A percentile compares a stretch with the other conserved stretches of the same genome.
These are phyloP conservation scores for Acrocalymma vagum DNA, from an alignment of 2,329 filamentous ascomycete genomes.

Conservation along the genomic window DNA sequence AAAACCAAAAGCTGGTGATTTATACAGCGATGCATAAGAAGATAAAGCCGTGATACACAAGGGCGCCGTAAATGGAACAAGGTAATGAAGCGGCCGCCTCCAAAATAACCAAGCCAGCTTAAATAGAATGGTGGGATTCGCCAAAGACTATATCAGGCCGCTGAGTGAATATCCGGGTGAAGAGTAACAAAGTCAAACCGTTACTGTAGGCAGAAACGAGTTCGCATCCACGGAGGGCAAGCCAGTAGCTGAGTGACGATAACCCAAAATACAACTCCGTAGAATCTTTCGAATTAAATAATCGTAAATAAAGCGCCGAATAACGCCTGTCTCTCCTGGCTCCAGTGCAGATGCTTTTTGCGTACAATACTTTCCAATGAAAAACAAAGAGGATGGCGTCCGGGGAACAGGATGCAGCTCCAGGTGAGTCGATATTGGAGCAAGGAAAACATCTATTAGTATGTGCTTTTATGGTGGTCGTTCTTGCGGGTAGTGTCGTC, in stretches of 20 bases:
- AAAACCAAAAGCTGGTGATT: slow-evolving; percentile 19
- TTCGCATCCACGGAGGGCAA: neutral
- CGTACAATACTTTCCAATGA: slow-evolving; percentile 24
- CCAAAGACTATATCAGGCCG: too few relatives aligned
- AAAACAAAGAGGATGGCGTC: slow-evolving; percentile 7
- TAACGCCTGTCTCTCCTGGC: slow-evolving; percentile 19
- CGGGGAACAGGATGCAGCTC: slow-evolving; percentile 13
- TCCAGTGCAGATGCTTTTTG: slow-evolving; percentile 33
- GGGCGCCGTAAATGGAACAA: slow-evolving; percentile 26
- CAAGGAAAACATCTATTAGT: slow-evolving; percentile 38
- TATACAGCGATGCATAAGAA: slow-evolving; percentile 31
- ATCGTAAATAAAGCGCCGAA: slow-evolving; percentile 27
- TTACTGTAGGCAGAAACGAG: neutral
- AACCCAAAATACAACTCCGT: slow-evolving; percentile 4
- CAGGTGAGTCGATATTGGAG: slow-evolving; percentile 9
- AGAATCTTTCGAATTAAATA: slow-evolving; percentile 16
- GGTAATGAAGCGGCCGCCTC: slow-evolving; percentile 11
- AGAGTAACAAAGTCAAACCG: slow-evolving; percentile 1
- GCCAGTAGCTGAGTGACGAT: slow-evolving; percentile 3
- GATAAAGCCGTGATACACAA: slow-evolving; percentile 34
- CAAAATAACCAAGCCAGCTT: slow-evolving; percentile 15
- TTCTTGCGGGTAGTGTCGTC: slow-evolving; percentile 34
- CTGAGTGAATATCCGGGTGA: slow-evolving; percentile 1
- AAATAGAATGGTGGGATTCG: slow-evolving; percentile 13
- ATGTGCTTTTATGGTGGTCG: slow-evolving; percentile 34